Evolutionary conservation across 2,329 filamentous ascomycete species (phyloP).

Genomic region (Sarocladiaceae sp.): DNA sequence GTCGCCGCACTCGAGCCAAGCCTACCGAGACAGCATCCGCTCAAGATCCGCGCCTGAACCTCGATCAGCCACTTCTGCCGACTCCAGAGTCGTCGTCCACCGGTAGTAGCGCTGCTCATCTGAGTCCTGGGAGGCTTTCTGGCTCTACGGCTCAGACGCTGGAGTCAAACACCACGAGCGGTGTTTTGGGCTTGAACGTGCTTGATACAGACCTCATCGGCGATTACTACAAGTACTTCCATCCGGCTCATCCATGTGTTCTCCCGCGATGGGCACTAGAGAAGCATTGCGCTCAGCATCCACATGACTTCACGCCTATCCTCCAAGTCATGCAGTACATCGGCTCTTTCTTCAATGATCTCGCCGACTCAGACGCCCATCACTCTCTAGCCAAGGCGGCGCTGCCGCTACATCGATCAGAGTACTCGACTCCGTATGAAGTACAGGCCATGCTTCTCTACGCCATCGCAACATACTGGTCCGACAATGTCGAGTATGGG

Average conservation of each 20-base stretch:
- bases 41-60: not conserved
- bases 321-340: conserved; percentile 50
- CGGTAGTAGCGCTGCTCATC: not conserved
- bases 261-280: conserved; percentile 44
- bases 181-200: not conserved
- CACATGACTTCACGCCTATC: conserved; percentile 24
- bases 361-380: conserved; percentile 31
- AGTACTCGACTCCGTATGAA: conserved; percentile 53
- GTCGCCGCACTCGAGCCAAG: not conserved
- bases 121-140: not conserved
- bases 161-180: not conserved
- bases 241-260: conserved; percentile 51
- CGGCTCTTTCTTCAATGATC: conserved; percentile 46
- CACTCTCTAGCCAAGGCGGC: conserved; percentile 53
- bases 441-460: conserved; percentile 68
- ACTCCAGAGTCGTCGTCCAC: not conserved
- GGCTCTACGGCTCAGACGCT: not conserved
- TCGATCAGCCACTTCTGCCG: not conserved
- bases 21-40: not conserved
- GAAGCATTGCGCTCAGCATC: conserved; percentile 13
- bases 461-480: conserved; percentile 71
- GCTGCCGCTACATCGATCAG: conserved; percentile 38
- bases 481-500: conserved; percentile 63
- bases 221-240: conserved; percentile 50
- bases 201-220: conserved; percentile 1